phyloP scores from a whole-genome alignment of 495 filamentous ascomycete genomes.

The Aspergillus indologenus region DNA sequence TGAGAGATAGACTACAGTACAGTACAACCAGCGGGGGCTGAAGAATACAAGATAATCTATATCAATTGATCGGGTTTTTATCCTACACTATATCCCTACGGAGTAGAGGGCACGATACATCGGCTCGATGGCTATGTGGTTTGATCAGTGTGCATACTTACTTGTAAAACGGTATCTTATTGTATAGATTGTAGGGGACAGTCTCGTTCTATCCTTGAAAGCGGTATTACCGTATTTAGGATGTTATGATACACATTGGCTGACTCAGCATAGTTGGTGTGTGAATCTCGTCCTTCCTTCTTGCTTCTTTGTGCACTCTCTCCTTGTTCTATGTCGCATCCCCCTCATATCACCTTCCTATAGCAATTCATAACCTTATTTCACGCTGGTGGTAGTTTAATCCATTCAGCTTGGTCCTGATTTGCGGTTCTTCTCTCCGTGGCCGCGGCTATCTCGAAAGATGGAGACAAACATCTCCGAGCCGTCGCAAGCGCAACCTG shows the following conservation, averaged over 20 bases:
- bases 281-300: conserved; percentile 7
- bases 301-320: conserved; percentile 15
- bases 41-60: too few species aligned
- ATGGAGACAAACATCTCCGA: conserved; percentile 31
- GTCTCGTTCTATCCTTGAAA: too few species aligned
- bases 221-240: too few species aligned
- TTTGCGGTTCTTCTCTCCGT: conserved; percentile 7
- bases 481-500: conserved; percentile 33
- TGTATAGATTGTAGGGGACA: too few species aligned
- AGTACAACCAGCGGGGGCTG: too few species aligned
- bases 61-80: too few species aligned
- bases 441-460: conserved; percentile 19
- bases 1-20: too few species aligned
- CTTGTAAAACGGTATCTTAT: too few species aligned
- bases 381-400: neutral
- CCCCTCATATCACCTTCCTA: neutral
- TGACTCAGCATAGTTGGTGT: conserved; percentile 19
- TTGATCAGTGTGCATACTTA: too few species aligned
- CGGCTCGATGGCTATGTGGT: too few species aligned
- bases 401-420: conserved; percentile 3
- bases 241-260: neutral
- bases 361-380: neutral
- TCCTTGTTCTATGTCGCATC: conserved; percentile 4
- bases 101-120: too few species aligned
- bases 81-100: too few species aligned